Conservation (phyloP, 2,329 filamentous ascomycete species). For the Fonsecaea nubica region DNA sequence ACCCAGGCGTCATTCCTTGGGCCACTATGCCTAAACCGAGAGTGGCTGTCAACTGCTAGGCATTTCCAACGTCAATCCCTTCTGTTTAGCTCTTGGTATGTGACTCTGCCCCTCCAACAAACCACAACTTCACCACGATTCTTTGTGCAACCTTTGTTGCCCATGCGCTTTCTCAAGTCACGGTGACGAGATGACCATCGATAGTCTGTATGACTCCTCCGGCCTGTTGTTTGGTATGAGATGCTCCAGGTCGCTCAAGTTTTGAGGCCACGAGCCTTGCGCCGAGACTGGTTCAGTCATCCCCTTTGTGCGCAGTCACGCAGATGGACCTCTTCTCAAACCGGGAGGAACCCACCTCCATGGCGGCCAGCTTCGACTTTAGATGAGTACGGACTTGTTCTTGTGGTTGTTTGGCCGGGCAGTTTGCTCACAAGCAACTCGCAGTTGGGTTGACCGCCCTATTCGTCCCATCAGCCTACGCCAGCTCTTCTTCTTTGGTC, state of each 20-base stretch:
- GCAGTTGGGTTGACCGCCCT: conserved; percentile 89
- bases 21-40: not conserved
- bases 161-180: conserved; percentile 17
- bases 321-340: conserved; percentile 31
- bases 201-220: conserved; percentile 11
- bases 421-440: conserved; percentile 22
- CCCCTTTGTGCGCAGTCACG: not conserved
- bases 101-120: conserved; percentile 9
- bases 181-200: conserved; percentile 20
- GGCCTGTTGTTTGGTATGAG: conserved; percentile 31
- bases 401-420: conserved; percentile 27
- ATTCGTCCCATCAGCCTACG: conserved; percentile 94
- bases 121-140: not conserved
- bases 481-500: conserved; percentile 95
- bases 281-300: conserved; percentile 7
- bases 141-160: conserved; percentile 4
- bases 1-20: not conserved
- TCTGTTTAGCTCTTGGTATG: conserved; percentile 2
- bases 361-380: conserved; percentile 66
- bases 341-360: conserved; percentile 53
- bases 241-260: conserved; percentile 32
- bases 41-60: not conserved
- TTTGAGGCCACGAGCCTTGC: conserved; percentile 24
- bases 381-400: conserved; percentile 59
- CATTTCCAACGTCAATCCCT: not conserved